Evolutionary conservation across 1,139 yeast genomes (phyloP), one percentile per base, ranked within the genome.

Genomic region (Meyerozyma guilliermondii): DNA sequence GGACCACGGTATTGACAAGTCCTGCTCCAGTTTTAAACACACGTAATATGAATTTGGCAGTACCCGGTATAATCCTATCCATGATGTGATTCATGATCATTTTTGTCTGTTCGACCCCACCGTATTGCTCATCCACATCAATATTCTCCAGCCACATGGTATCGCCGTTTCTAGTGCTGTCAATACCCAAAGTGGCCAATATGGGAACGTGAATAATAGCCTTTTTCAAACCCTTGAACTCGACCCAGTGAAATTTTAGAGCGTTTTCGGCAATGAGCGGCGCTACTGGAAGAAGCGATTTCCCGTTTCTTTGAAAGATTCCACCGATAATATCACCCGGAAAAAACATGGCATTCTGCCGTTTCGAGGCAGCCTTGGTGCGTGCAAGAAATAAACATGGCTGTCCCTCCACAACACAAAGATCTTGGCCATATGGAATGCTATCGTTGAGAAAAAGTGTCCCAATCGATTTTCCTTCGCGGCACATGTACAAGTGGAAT

Each of bases 211-310:
- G 72, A 23, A 58, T 43, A 9, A 57, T 45, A 3, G 36, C 36
- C 36, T 20, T 33, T 11, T 7, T 11, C 2, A 55, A 39, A 13
- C 50, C 51, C 20, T 54, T 46, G 16, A 62, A 27, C 43, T 66
- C 71, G 3, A 63, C 28, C 72, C 71, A 67, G 43, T 56, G 49
- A 9, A 48, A 42, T 20, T 13, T 18, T 27, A 58, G 35, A 7
- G 53, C 47, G 43, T 52, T 59, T 23, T 65, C 65, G 5, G 71
- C 60, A 3, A 65, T 36, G n/a, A 67, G 49, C 0, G 70, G 69
- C 5, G 57, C 47, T 8, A 58, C 7, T 13, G 33, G 33, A 40
- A 38, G 14, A 28, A 24, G 13, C 24, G 40, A 22, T 8, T 39
- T 34, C 3, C 29, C 29, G 31, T 31, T 37, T 11, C 18, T 34